Evolutionary conservation across 1,284 basidiomycete species (phyloP).

Genomic region (Ustilago curta): DNA sequence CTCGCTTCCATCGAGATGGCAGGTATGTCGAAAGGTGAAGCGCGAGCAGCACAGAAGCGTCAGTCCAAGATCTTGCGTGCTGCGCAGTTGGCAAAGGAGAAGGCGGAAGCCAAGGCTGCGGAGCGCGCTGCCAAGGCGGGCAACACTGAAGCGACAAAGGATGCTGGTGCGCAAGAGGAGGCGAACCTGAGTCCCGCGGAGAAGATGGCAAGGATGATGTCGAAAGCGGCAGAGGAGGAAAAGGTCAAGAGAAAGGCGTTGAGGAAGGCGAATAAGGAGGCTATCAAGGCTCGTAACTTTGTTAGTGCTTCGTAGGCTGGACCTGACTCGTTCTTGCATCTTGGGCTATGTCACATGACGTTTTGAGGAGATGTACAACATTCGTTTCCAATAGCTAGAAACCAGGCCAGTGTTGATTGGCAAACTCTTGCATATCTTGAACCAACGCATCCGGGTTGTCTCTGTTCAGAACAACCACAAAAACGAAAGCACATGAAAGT

Average conservation of each 20-base stretch:
- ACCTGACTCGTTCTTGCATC: background rate
- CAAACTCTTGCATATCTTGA: constrained; percentile 52
- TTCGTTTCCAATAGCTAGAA: constrained; percentile 8
- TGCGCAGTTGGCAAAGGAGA: constrained; percentile 46
- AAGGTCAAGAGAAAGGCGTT: constrained; percentile 42
- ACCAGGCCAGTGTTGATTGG: constrained; percentile 42
- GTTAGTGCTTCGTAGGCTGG: constrained; percentile 49
- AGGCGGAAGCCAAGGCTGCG: constrained; percentile 49
- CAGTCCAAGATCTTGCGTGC: constrained; percentile 58
- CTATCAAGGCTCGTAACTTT: constrained; percentile 66
- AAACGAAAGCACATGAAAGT: background rate
- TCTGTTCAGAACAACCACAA: constrained; percentile 5
- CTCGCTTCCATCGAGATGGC: constrained; percentile 59
- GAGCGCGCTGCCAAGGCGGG: constrained; percentile 36
- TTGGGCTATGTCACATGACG: background rate
- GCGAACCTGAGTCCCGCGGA: constrained; percentile 11
- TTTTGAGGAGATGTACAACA: constrained; percentile 1
- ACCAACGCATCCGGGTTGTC: constrained; percentile 50
- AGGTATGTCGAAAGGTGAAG: constrained; percentile 65
- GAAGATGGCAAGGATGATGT: constrained; percentile 8
- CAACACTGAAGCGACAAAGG: background rate
- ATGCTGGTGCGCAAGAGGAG: constrained; percentile 4
- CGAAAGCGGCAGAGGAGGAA: constrained; percentile 40
- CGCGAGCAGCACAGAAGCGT: constrained; percentile 60
- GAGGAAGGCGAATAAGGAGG: constrained; percentile 56